Base-by-base conservation (phyloP, 257 asterid genomes). In the Salvia rosmarinus region DNA sequence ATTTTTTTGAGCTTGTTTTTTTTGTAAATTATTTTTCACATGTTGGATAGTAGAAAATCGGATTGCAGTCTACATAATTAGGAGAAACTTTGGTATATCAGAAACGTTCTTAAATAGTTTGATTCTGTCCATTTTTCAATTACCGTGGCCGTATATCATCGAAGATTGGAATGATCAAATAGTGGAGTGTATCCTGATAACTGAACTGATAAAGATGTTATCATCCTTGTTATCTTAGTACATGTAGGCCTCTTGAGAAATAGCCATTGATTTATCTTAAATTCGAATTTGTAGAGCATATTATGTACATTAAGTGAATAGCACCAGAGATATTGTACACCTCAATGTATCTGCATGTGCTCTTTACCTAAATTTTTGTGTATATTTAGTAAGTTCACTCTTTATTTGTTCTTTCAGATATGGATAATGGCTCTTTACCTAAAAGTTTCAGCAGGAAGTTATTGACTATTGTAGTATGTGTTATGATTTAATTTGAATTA, bases 351-450 rank as follows among this genome's bases (percentile, higher is more conserved):
- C 44, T 57, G 25, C 35, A 49, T 46, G 39, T 46, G 54, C 61
- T 56, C 14, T 69, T 21, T 43, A 20, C 23, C 19, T 73, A 1
- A 30, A 35, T 40, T 16, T 50, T 13, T 50, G 70, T 47, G 61
- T 46, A 43, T 50, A 4, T 12, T 43, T 19, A 25, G 9, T 47
- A 25, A 64, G n/a, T n/a, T n/a, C n/a, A n/a, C n/a, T 60, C 40
- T 55, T 73, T 73, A 52, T 67, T 70, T 68, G 62, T 50, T 52
- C 65, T 64, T 59, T 78, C 86, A 81, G 82, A 67, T 50, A 91
- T 91, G 97, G 93, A 86, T 34, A 81, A 78, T 61, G 78, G 84
- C 46, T n/a, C n/a, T n/a, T n/a, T n/a, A n/a, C n/a, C n/a, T n/a
- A n/a, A n/a, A n/a, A n/a, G n/a, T n/a, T n/a, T n/a, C n/a, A n/a